Evolutionary conservation across 1,284 basidiomycete genomes (phyloP).

Genomic region (Ganoderma lucidum): DNA sequence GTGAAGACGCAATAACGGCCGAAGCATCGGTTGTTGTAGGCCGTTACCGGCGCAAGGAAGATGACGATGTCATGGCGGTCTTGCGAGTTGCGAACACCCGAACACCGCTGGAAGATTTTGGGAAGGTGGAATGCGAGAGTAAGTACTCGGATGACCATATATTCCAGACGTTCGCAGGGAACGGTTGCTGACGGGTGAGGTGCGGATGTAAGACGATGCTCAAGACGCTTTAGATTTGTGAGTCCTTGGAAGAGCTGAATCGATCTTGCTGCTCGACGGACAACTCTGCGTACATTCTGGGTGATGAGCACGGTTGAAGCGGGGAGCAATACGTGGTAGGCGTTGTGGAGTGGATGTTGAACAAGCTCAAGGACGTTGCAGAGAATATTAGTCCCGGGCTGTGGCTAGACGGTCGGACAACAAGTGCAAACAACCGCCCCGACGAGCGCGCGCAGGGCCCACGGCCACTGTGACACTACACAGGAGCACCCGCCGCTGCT

Average conservation of each 20-base stretch:
- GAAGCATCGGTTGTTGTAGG: slow-evolving; percentile 6
- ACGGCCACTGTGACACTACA: neutral
- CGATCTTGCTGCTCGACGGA: too few relatives aligned
- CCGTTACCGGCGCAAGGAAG: neutral
- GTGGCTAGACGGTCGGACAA: slow-evolving; percentile 13
- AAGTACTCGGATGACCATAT: neutral
- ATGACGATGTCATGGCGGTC: neutral
- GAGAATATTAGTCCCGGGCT: neutral
- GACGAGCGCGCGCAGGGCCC: neutral
- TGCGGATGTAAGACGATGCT: neutral
- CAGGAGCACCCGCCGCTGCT: too few relatives aligned
- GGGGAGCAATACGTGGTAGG: too few relatives aligned
- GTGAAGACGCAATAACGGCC: slow-evolving; percentile 7
- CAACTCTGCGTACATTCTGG: too few relatives aligned
- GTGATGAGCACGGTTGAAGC: too few relatives aligned
- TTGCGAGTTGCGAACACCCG: neutral
- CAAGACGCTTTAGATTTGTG: neutral
- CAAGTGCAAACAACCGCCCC: slow-evolving; percentile 23
- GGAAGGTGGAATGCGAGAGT: neutral
- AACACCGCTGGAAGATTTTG: neutral
- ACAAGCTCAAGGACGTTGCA: slow-evolving; percentile 2
- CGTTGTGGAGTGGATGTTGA: neutral
- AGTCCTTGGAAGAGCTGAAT: neutral
- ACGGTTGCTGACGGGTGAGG: neutral
- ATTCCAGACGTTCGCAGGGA: neutral